Evolutionary conservation across 2,329 filamentous ascomycete genomes (phyloP).

Genomic region (Ophiostoma tasmaniense): DNA sequence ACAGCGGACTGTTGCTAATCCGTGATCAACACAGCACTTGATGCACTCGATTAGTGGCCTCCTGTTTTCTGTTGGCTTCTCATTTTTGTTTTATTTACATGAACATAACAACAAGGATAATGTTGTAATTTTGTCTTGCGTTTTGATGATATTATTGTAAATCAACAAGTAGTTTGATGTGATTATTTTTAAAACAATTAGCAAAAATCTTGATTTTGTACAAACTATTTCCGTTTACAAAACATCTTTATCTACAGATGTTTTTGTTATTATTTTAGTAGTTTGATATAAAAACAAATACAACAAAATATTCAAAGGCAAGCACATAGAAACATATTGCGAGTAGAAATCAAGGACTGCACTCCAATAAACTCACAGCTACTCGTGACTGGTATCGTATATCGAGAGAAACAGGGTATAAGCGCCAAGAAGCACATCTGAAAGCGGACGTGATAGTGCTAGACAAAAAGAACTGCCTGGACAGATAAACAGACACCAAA

Average conservation of each 20-base stretch:
- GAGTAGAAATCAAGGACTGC: not conserved
- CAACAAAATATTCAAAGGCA: not conserved
- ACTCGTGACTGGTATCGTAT: not conserved
- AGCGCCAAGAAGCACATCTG: too few relatives aligned
- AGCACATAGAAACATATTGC: not conserved
- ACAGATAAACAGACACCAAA: not conserved
- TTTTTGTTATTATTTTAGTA: too few relatives aligned
- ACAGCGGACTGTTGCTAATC: not conserved
- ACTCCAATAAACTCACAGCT: not conserved
- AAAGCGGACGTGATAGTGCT: too few relatives aligned
- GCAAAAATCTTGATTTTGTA: too few relatives aligned
- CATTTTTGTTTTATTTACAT: not conserved
- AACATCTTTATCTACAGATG: too few relatives aligned
- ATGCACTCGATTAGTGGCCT: not conserved
- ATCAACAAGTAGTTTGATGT: too few relatives aligned
- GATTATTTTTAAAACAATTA: too few relatives aligned
- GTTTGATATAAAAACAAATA: too few relatives aligned
- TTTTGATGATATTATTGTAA: too few relatives aligned
- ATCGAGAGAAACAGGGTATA: not conserved
- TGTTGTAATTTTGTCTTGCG: too few relatives aligned
- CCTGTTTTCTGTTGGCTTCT: not conserved
- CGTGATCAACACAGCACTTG: not conserved
- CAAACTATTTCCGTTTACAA: too few relatives aligned
- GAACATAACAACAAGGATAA: not conserved
- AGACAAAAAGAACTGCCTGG: not conserved